Evolutionary conservation across 1,284 basidiomycete species (phyloP).

Genomic region (Microbotryomycetes sp.): DNA sequence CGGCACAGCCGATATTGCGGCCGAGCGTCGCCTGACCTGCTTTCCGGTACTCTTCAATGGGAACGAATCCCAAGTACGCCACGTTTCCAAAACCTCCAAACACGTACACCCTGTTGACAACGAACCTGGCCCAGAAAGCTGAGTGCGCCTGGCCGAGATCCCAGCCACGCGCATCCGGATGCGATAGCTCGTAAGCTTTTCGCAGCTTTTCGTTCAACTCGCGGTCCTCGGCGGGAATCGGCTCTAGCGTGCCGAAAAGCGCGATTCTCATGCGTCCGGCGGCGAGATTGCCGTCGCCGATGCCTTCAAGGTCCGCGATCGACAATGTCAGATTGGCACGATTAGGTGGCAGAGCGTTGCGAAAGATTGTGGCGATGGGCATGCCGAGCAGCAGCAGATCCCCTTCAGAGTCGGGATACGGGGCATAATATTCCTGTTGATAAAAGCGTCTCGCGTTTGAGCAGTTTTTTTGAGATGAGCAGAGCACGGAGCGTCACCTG

Average conservation of each 20-base stretch:
- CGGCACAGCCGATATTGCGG: neutral
- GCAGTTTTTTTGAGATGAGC: neutral
- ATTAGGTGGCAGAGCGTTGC: conserved; percentile 30
- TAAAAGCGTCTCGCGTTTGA: neutral
- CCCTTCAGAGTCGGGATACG: conserved; percentile 26
- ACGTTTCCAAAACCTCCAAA: conserved; percentile 12
- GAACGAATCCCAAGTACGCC: neutral
- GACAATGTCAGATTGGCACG: conserved; percentile 27
- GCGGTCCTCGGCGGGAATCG: conserved; percentile 12
- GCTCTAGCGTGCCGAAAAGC: conserved; percentile 25
- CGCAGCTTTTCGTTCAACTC: conserved; percentile 13
- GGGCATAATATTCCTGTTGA: conserved; percentile 28
- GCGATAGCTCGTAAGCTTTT: conserved; percentile 7
- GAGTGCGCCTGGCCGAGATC: conserved; percentile 18
- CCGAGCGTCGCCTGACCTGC: neutral
- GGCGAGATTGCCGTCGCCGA: conserved; percentile 27
- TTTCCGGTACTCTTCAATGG: neutral
- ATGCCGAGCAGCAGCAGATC: conserved; percentile 29
- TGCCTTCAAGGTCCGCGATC: conserved; percentile 25
- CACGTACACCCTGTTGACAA: conserved; percentile 25
- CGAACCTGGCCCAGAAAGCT: conserved; percentile 26
- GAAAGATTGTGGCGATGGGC: conserved; percentile 30
- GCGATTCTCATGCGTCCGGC: conserved; percentile 30
- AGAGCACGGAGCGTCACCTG: conserved; percentile 2
- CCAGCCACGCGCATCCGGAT: conserved; percentile 23